Base-by-base conservation (phyloP, 2,329 filamentous ascomycete genomes). In the Beauveria bassiana region DNA sequence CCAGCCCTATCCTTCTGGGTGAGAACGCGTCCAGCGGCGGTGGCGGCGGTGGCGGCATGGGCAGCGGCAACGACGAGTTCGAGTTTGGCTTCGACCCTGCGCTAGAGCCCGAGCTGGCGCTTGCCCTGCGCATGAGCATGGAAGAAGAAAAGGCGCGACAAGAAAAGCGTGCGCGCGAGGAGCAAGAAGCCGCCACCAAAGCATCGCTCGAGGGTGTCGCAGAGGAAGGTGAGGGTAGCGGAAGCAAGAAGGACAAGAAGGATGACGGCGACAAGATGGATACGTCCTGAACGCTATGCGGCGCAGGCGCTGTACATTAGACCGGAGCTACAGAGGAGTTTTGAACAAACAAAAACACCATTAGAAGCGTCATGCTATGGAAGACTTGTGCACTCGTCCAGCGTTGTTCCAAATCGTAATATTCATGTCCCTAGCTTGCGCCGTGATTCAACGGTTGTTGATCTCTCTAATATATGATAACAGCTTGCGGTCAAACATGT, bases 61-160 rank as follows among this genome's bases (percentile, higher is more conserved):
- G 81, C 47, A 83, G 79, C 40, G 85, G 82, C 67, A 84, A 82
- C 61, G 86, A 88, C 64, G 96, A 77, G 63, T 86, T 82, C 49
- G 77, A 77, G 66, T 96, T 96, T 72, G 91, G 90, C 66, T 91
- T 96, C 67, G 95, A 98, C 74, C 93, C 93, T 16, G 89, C 88
- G 59, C 83, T 93, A 70, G 95, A 99, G 72, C 95, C 95, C 3
- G 95, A 99, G 75, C 79, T 99, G 70, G 95, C 95, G 24, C 85
- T 99, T 68, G 95, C 95, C 58, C 80, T 99, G 72, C 87, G 95
- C 65, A 96, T 99, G 91, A 96, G 91, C 75, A 91, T 96, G 84
- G 95, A 99, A 74, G 95, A 99, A 73, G 95, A 99, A 77, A 96
- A 96, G 79, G 93, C 93, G 64, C 82, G 95, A 69, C 88, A 96